phyloP scores from a whole-genome alignment of 1,139 yeast species.

The Yamadazyma oceani region DNA sequence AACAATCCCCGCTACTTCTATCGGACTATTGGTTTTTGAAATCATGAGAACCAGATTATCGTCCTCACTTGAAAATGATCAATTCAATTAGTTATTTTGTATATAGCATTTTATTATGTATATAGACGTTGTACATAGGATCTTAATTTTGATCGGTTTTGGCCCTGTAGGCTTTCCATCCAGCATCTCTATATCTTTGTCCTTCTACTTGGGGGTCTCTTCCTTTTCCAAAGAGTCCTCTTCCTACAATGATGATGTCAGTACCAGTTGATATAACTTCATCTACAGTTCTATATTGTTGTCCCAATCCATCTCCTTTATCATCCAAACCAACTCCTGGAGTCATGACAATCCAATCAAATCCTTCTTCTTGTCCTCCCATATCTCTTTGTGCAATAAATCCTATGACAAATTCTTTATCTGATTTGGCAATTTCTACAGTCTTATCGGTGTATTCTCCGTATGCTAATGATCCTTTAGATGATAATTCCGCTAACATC shows the following conservation, averaged over 20 bases:
- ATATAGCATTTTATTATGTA: conserved; percentile 1
- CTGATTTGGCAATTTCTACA: conserved; percentile 84
- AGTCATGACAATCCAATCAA: conserved; percentile 94
- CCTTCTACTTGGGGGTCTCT: conserved; percentile 90
- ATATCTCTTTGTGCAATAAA: conserved; percentile 91
- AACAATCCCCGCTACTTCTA: conserved; percentile 83
- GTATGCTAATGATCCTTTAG: conserved; percentile 88
- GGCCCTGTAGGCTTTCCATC: conserved; percentile 83
- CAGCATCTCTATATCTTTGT: conserved; percentile 84
- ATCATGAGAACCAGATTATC: conserved; percentile 59
- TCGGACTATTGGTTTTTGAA: conserved; percentile 83
- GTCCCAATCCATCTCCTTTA: conserved; percentile 95
- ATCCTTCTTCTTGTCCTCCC: conserved; percentile 81
- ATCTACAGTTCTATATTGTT: conserved; percentile 90
- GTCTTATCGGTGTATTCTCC: conserved; percentile 89
- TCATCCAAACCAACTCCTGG: conserved; percentile 99
- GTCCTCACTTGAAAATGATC: conserved; percentile 17
- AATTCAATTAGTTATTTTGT: conserved; percentile 1
- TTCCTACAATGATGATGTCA: conserved; percentile 93
- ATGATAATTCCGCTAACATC: conserved; percentile 94
- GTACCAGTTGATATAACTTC: conserved; percentile 82
- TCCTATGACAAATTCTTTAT: conserved; percentile 89
- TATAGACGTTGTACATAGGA: conserved; percentile 1
- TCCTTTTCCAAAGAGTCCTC: conserved; percentile 95
- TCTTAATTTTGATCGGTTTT: conserved; percentile 25